Base-by-base conservation (phyloP, 2,329 filamentous ascomycete genomes). In the Colletotrichum incanum region DNA sequence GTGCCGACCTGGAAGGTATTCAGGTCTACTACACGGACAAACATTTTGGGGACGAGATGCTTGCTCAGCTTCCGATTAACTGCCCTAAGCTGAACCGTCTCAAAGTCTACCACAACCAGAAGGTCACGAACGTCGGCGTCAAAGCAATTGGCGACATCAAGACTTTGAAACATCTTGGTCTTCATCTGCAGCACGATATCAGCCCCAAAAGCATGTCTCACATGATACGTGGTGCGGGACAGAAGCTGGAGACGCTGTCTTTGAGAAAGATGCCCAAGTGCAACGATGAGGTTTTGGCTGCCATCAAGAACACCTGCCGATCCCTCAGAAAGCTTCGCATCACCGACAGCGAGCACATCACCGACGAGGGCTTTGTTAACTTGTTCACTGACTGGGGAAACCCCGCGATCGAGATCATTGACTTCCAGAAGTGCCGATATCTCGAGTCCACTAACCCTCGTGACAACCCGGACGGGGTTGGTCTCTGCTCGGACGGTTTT, bases 21-120 rank as follows among this genome's bases (percentile, higher is more conserved):
- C 93, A 95, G 76, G 87, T 98, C 2, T 95, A 94, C 77, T 95
- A 93, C 82, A 93, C 96, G 0, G 95, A 98, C 80, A 92, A 88
- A 64, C 91, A 95, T 41, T 93, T 98, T 75, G 90, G 92, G 50
- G 92, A 98, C 72, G 88, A 93, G 9, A 90, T 90, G 1, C 84
- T 96, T 1, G 79, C 85, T 18, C 80, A 87, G n/a, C 84, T 98
- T 72, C 86, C 87, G 31, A 84, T 86, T 8, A 83, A 88, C 72
- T 96, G 94, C 76, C 91, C 91, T 0, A 88, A 90, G 28, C 85
- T 98, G 18, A 86, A 86, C 59, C 91, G 93, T 4, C 85, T 98
- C 63, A 98, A 98, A 82, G 85, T 98, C 45, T 91, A 91, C 76
- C 90, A 94, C 78, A 97, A 96, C 80, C 93, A 94, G 77, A 89